Conservation (phyloP, 768 basidiomycete genomes). For the Hypholoma sublateritium region DNA sequence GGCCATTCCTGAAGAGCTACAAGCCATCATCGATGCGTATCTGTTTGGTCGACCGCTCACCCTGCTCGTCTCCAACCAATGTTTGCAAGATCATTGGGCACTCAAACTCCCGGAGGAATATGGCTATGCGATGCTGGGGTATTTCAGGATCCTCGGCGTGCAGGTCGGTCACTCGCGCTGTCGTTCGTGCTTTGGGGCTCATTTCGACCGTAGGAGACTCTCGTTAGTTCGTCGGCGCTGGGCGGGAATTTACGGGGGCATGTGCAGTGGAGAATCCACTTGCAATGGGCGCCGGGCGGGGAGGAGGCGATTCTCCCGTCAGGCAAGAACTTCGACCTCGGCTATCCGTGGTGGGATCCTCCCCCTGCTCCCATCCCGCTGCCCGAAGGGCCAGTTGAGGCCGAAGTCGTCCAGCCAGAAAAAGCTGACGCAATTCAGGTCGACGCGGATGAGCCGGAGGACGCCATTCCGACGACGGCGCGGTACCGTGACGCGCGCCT, state of each 20-base stretch:
- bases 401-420: neutral
- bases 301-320: conserved; percentile 35
- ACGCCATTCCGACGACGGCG: conserved; percentile 14
- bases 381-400: neutral
- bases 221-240: no score
- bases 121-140: conserved; percentile 44
- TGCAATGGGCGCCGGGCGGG: conserved; percentile 51
- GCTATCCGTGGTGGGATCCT: conserved; percentile 24
- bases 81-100: conserved; percentile 24
- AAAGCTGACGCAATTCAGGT: neutral
- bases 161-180: conserved; percentile 26
- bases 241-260: conserved; percentile 20
- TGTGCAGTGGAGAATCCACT: conserved; percentile 45
- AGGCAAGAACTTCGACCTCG: conserved; percentile 4
- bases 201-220: conserved; percentile 20
- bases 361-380: neutral
- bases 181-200: neutral
- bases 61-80: conserved; percentile 35
- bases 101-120: conserved; percentile 35
- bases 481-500: conserved; percentile 19
- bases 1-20: conserved; percentile 41
- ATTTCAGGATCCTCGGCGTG: conserved; percentile 41
- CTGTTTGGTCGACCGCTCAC: conserved; percentile 37
- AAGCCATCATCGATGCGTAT: conserved; percentile 41
- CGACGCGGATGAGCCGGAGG: conserved; percentile 16